Evolutionary conservation across 2,329 filamentous ascomycete species (phyloP).

Genomic region (Ceratocystis destructans): DNA sequence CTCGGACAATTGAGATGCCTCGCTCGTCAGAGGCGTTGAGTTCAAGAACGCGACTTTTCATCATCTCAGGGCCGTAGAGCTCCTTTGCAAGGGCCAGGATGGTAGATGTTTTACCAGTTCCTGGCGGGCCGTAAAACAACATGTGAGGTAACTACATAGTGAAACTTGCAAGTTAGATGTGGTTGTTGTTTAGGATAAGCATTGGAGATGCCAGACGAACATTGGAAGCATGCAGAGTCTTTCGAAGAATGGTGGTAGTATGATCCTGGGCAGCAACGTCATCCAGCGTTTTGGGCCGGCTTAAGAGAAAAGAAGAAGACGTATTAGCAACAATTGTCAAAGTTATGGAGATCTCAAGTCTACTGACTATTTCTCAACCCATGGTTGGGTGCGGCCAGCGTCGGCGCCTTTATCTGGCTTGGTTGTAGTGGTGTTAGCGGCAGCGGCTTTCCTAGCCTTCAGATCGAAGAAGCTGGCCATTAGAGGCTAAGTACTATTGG

Average conservation of each 20-base stretch:
- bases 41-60: constrained; percentile 90
- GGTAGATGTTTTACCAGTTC: constrained; percentile 95
- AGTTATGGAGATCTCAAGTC: neutral
- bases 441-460: constrained; percentile 73
- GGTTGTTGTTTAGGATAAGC: neutral
- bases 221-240: constrained; percentile 89
- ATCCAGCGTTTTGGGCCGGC: constrained; percentile 80
- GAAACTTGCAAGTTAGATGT: constrained; percentile 16
- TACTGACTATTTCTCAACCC: constrained; percentile 95
- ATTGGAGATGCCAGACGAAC: constrained; percentile 29
- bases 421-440: constrained; percentile 46
- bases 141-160: constrained; percentile 73
- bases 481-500: neutral
- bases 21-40: constrained; percentile 98
- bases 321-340: constrained; percentile 17
- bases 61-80: constrained; percentile 88
- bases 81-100: constrained; percentile 95
- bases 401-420: constrained; percentile 51
- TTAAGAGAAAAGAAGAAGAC: constrained; percentile 28
- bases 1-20: constrained; percentile 88
- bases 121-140: constrained; percentile 97
- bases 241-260: constrained; percentile 80
- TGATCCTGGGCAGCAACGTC: constrained; percentile 98
- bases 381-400: constrained; percentile 62
- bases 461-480: constrained; percentile 95